A percentile compares a stretch with the other conserved stretches of the same genome.
phyloP scores from a whole-genome alignment of 495 filamentous ascomycete species.

The Rostrohypoxylon terebratum region DNA sequence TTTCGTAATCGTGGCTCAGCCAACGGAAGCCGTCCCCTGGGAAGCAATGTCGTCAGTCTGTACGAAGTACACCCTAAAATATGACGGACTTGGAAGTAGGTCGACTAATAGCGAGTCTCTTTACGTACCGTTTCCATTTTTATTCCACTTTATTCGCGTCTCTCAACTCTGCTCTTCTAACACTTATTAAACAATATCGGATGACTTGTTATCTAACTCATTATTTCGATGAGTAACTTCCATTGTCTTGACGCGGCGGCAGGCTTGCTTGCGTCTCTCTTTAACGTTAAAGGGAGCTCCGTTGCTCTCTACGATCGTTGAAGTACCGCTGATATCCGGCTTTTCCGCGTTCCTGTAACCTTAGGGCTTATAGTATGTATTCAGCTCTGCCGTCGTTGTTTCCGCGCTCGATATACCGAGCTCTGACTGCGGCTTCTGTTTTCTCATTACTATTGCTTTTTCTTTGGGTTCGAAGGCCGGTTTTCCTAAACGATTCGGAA shows the following conservation, averaged over 20 bases:
- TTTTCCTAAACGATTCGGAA: not conserved
- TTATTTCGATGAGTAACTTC: not conserved
- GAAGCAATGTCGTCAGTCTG: not conserved
- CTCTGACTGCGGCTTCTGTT: conserved; percentile 26
- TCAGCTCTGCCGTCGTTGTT: conserved; percentile 30
- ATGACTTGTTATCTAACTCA: conserved; percentile 1
- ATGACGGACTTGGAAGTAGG: conserved; percentile 1
- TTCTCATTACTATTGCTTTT: conserved; percentile 35
- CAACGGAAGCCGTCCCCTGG: not conserved
- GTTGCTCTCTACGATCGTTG: conserved; percentile 6
- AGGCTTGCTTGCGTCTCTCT: conserved; percentile 17
- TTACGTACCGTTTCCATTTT: conserved; percentile 4
- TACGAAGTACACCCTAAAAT: not conserved
- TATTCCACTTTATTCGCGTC: conserved; percentile 3
- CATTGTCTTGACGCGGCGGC: conserved; percentile 21
- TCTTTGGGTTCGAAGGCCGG: conserved; percentile 28
- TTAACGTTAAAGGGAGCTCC: conserved; percentile 17
- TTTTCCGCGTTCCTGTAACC: not conserved
- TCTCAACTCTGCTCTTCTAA: not conserved
- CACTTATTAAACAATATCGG: not conserved
- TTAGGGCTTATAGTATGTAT: conserved; percentile 29
- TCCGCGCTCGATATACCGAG: conserved; percentile 31
- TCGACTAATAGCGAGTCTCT: not conserved
- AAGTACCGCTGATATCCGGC: not conserved
- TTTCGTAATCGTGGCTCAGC: not conserved